Base-by-base conservation (phyloP, 2,329 filamentous ascomycete genomes). In the Curvularia lunata region DNA sequence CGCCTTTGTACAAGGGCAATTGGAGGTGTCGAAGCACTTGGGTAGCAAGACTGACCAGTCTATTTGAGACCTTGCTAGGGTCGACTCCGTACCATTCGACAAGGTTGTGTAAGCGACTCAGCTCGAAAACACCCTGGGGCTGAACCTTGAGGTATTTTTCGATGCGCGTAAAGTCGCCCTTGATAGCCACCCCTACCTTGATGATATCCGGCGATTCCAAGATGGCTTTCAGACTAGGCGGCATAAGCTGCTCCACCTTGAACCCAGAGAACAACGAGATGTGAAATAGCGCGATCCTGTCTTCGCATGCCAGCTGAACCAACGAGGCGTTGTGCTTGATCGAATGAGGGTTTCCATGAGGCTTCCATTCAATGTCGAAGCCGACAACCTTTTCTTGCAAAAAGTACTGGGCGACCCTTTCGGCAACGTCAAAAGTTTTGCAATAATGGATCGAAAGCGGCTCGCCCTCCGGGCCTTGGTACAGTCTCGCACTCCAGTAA, bases 361-460 rank as follows among this genome's bases (percentile, higher is more conserved):
- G 67, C 63, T 89, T 89, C 93, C 93, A 97, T 78, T 97, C 93
- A 47, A 97, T 82, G 68, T 97, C 93, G 61, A 97, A 92, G 0
- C 93, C 93, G n/a, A 97, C 73, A 3, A 95, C 78, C 48, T 85
- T 82, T 68, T 94, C 86, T 18, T 83, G 67, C 45, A 87, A 66
- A 67, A 97, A 97, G 58, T 90, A 83, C 56, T 85, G 77, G n/a
- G 85, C 79, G 7, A 91, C 85, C 6, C 82, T 78, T 73, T 97
- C 91, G 45, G 89, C 88, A 3, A 85, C 86, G 37, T 87, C 80
- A 37, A 83, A 83, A 59, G 81, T 88, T 45, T 79, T 85, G 79
- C 92, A 96, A 73, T 97, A 96, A 73, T 96, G 90, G 0, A 94
- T 85, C 52, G 82, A 84, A 45, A 91, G 84, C 52, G 82, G 83